Base-by-base conservation (phyloP, 768 basidiomycete species). In the Melanogaster broomeanus region DNA sequence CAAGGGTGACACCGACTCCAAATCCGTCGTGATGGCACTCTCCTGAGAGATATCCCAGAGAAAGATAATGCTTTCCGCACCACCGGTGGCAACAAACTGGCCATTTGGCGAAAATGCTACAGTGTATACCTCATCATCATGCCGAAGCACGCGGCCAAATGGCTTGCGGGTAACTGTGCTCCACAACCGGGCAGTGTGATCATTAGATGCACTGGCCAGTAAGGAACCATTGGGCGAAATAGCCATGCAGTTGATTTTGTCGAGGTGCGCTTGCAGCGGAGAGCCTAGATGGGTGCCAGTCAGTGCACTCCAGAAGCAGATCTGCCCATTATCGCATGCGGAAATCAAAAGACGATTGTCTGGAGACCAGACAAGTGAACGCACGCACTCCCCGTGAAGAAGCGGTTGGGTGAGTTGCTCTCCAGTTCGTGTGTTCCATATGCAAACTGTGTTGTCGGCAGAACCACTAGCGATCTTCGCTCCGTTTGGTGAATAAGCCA, bases 401-500 rank as follows among this genome's bases (percentile, higher is more conserved):
- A 30, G 28, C 9, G 28, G 13, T n/a, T 37, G 19, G 45, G 21
- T 25, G 34, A 47, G 33, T 27, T n/a, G 24, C n/a, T 18, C 24
- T 10, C 34, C 24, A 12, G 22, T 38, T n/a, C 21, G 7, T n/a
- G n/a, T 12, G 22, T 28, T 13, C 45, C 46, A 38, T 34, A 47
- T 28, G 8, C 46, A 22, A 30, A 30, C 12, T 24, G 46, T 37
- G n/a, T 18, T 12, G 70, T 5, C 74, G 71, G 28, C n/a, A 19
- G 45, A 56, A 3, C 55, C 55, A 21, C 43, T 37, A 4, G 49
- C 57, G 34, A 82, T 60, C 43, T 72, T 65, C 34, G 65, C 67
- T 6, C 74, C 74, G 59, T 79, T 73, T 21, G 74, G 75, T 3
- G 76, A 76, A 51, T 77, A 72, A 52, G 64, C 58, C 40, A 77